phyloP scores from a whole-genome alignment of 1,284 basidiomycete species.

The Malassezia japonica region DNA sequence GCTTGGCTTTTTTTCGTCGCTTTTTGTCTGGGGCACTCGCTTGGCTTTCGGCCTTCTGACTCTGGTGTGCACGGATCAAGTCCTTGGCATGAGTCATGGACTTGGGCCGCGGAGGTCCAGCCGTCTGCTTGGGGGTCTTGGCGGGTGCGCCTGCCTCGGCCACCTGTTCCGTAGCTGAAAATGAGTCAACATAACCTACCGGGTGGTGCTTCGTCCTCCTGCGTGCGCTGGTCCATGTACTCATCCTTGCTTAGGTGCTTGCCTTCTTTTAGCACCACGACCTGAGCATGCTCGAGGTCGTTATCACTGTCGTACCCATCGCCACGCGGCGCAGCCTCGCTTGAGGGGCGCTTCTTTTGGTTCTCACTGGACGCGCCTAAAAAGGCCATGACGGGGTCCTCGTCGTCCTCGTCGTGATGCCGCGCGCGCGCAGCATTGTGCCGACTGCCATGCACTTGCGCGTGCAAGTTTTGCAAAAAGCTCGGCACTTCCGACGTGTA shows the following conservation, averaged over 20 bases:
- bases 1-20: background rate
- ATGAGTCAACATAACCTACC: too few relatives aligned
- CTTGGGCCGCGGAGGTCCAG: background rate
- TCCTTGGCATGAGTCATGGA: conserved; percentile 2
- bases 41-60: background rate
- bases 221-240: conserved; percentile 12
- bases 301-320: conserved; percentile 18
- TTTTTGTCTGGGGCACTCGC: background rate
- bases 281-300: conserved; percentile 27
- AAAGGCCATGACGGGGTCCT: conserved; percentile 4
- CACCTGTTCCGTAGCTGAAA: too few relatives aligned
- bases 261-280: conserved; percentile 34
- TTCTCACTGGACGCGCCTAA: background rate
- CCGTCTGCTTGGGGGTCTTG: background rate
- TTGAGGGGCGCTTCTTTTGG: background rate
- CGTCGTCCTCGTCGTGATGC: background rate
- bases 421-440: background rate
- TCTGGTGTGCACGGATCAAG: background rate
- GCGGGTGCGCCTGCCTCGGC: background rate
- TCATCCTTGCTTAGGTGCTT: conserved; percentile 29
- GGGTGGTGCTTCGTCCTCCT: background rate
- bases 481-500: conserved; percentile 4
- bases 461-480: conserved; percentile 9
- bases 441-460: conserved; percentile 3
- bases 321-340: conserved; percentile 1